A percentile compares a stretch with the other conserved stretches of the same genome.
phyloP scores from a whole-genome alignment of 2,329 filamentous ascomycete species.

The Thielaviopsis cerberus region DNA sequence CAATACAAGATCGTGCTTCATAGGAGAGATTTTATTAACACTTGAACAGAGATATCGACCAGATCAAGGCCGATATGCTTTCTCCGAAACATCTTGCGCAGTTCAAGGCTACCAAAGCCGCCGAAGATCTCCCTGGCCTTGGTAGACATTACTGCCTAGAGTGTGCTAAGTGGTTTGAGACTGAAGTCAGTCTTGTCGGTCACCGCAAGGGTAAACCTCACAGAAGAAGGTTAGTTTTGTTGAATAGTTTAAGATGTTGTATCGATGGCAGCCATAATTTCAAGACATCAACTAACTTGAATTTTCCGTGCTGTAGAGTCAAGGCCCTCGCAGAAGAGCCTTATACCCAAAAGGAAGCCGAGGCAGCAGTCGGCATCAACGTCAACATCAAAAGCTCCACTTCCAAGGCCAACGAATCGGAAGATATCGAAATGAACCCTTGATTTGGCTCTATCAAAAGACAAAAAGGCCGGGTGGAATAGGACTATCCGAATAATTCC shows the following conservation, averaged over 20 bases:
- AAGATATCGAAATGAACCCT: conserved; percentile 20
- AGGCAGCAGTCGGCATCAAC: conserved; percentile 55
- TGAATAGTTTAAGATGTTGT: neutral
- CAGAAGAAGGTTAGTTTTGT: conserved; percentile 51
- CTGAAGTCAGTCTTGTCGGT: conserved; percentile 51
- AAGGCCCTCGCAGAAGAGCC: conserved; percentile 69
- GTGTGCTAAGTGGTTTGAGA: conserved; percentile 94
- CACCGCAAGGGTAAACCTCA: conserved; percentile 83
- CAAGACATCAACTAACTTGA: neutral
- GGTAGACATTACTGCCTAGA: conserved; percentile 77
- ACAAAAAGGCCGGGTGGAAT: neutral
- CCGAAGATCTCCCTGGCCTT: conserved; percentile 73
- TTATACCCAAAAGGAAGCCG: conserved; percentile 70
- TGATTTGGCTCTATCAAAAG: conserved; percentile 12
- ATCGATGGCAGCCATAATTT: neutral
- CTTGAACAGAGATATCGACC: conserved; percentile 62
- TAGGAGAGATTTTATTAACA: neutral
- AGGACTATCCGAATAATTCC: neutral
- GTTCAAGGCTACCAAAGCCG: conserved; percentile 59
- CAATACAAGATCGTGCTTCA: neutral
- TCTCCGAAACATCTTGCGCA: conserved; percentile 63
- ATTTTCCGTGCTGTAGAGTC: conserved; percentile 33
- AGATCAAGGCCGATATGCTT: conserved; percentile 66
- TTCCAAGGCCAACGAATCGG: conserved; percentile 12
- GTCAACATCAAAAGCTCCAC: conserved; percentile 42